Evolutionary conservation across 257 asterid species (phyloP).

Genomic region (Nyctanthes arbortristis): DNA sequence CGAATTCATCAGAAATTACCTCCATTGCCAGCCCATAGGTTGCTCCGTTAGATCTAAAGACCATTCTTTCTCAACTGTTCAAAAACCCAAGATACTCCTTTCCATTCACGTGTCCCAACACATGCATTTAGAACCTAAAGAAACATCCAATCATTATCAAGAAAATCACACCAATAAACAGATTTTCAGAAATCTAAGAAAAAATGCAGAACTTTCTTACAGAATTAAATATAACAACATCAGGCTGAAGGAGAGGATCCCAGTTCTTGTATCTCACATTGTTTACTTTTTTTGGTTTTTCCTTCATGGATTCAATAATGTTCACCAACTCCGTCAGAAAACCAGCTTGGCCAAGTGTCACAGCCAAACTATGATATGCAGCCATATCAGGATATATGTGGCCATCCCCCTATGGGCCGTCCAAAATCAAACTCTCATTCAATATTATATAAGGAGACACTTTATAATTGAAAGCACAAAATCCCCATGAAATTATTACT

Average conservation of each 20-base stretch:
- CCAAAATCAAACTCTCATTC: slow-evolving; percentile 20
- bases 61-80: slow-evolving; percentile 80
- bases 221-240: slow-evolving; percentile 80
- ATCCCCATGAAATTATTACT: slow-evolving; percentile 42
- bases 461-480: slow-evolving; percentile 18
- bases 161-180: slow-evolving; percentile 12
- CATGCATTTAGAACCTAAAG: slow-evolving; percentile 88
- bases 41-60: slow-evolving; percentile 84
- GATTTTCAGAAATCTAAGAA: slow-evolving; percentile 13
- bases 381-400: slow-evolving; percentile 92
- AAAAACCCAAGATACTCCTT: slow-evolving; percentile 95
- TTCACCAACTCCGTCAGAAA: slow-evolving; percentile 72
- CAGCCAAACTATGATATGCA: slow-evolving; percentile 83
- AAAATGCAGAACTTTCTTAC: slow-evolving; percentile 48
- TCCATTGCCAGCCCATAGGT: slow-evolving; percentile 98
- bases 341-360: slow-evolving; percentile 91
- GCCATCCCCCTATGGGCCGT: slow-evolving; percentile 60
- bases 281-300: slow-evolving; percentile 61
- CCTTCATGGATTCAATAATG: slow-evolving; percentile 72
- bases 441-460: slow-evolving; percentile 12
- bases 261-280: slow-evolving; percentile 64
- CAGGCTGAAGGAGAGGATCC: slow-evolving; percentile 91
- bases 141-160: slow-evolving; percentile 22
- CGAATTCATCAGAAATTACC: slow-evolving; percentile 42
- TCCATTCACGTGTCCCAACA: slow-evolving; percentile 84